Conservation (phyloP, 2,329 filamentous ascomycete genomes). For the Cryphonectria nitschkei region DNA sequence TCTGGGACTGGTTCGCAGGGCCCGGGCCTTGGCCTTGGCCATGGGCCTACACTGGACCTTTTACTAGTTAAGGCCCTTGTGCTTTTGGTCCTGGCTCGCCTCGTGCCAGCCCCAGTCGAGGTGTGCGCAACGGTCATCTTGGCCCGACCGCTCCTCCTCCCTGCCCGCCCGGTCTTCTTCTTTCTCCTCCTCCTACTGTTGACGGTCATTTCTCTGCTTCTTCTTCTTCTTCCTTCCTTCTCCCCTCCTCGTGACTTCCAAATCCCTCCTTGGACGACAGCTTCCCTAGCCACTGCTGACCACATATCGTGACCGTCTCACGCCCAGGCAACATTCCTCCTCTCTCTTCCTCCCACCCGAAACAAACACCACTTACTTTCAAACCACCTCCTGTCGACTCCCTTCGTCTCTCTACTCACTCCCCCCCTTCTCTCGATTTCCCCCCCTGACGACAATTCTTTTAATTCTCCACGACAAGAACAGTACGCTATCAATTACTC, state of each 20-base stretch:
- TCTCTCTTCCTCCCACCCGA: not conserved
- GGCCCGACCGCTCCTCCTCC: slow-evolving; percentile 2
- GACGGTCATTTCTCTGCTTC: not conserved
- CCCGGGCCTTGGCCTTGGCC: slow-evolving; percentile 5
- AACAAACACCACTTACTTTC: not conserved
- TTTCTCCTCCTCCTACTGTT: not conserved
- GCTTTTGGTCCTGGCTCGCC: slow-evolving; percentile 1
- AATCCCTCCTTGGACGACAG: not conserved
- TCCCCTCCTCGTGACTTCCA: not conserved
- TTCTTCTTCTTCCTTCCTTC: slow-evolving; percentile 5
- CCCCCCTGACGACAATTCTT: not conserved
- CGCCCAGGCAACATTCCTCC: slow-evolving; percentile 9
- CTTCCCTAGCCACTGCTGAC: slow-evolving; percentile 8
- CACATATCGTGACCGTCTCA: not conserved
- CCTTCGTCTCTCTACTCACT: not conserved
- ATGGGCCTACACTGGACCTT: not conserved
- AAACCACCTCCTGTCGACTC: not conserved
- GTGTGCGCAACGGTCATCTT: slow-evolving; percentile 5
- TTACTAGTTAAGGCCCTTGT: not conserved
- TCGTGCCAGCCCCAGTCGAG: not conserved
- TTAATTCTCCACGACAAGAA: not conserved
- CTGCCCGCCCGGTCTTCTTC: not conserved
- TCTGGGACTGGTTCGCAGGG: slow-evolving; percentile 1
- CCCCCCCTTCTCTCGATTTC: not conserved
- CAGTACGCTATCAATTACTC: not conserved